Conservation (phyloP, 352 stramenopile species). For the Nothophytophthora sp. region DNA sequence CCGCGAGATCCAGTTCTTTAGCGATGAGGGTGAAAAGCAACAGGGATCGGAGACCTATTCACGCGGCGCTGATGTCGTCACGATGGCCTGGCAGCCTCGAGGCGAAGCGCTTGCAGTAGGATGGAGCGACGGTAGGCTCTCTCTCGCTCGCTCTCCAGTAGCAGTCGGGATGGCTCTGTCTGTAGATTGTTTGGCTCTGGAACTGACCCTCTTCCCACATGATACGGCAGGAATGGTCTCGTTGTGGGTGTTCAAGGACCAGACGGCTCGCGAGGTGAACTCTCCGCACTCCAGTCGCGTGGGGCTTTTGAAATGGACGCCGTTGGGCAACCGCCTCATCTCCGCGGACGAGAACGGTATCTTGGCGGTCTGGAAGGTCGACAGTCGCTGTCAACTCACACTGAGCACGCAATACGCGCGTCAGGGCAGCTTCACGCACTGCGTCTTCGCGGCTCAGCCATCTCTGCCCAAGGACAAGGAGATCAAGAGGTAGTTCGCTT, state of each 20-base stretch:
- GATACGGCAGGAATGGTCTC: constrained; percentile 70
- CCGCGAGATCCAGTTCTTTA: constrained; percentile 89
- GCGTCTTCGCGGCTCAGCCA: constrained; percentile 76
- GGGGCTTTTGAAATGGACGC: constrained; percentile 87
- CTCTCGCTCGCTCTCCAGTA: not conserved
- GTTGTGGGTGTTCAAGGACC: constrained; percentile 81
- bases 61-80: constrained; percentile 65
- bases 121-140: constrained; percentile 72
- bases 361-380: constrained; percentile 87
- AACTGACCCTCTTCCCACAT: not conserved
- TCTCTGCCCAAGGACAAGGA: constrained; percentile 38
- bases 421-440: constrained; percentile 86
- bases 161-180: no score
- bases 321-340: constrained; percentile 85
- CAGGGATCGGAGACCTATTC: constrained; percentile 55
- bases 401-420: constrained; percentile 86
- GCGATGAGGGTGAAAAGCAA: constrained; percentile 85
- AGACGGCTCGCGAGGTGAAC: constrained; percentile 74
- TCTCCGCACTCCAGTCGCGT: constrained; percentile 78
- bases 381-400: constrained; percentile 72
- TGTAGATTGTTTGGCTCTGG: no score
- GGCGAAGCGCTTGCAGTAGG: constrained; percentile 75
- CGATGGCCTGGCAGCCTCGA: constrained; percentile 89
- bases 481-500: constrained; percentile 36
- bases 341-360: constrained; percentile 90